Evolutionary conservation across 352 stramenopile species (phyloP), one percentile per base, ranked within the genome.

Genomic region (Phytophthora fragariae): DNA sequence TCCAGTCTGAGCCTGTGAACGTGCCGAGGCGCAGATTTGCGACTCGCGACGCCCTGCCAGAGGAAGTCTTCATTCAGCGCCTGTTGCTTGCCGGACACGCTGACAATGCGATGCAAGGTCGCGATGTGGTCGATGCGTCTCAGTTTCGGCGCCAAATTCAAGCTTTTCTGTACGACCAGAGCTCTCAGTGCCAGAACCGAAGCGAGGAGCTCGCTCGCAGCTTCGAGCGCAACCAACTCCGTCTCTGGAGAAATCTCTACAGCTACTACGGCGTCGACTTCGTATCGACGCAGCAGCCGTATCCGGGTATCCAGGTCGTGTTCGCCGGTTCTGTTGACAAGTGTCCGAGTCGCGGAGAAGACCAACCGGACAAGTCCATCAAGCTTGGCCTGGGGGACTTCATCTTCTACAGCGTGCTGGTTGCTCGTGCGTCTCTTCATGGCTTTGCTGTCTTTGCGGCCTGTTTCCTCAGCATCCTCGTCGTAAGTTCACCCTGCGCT

Each of bases 371-470:
- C 68, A 90, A 89, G 60, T 91, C 82, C 4, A 98, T 98, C 74
- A 92, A 97, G 59, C 81, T 98, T 8, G 94, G 94, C 0, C 77
- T 98, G 10, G 97, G 98, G 1, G 98, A 99, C 82, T 99, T 99
- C 75, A 98, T 99, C 52, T 99, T 99, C 76, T 99, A 99, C 81
- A 98, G 88, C 55, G 92, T 99, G 0, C 82, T 99, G 37, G 95
- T 99, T 31, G 95, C 95, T 7, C 97, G 98, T 41, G 97, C 97
- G 10, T 96, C 94, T 9, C 80, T 95, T 65, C 92, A 98, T 60
- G 94, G 95, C 54, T 98, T 99, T 62, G 91, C 90, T 10, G 82
- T 94, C 11, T 99, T 98, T 68, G 87, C 84, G 5, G 80, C 94
- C 17, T 99, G 93, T 66, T 98, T 98, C 62, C 68, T 99, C 53